phyloP scores from a whole-genome alignment of 148 eudicot genomes.

The Spergularia bocconei region DNA sequence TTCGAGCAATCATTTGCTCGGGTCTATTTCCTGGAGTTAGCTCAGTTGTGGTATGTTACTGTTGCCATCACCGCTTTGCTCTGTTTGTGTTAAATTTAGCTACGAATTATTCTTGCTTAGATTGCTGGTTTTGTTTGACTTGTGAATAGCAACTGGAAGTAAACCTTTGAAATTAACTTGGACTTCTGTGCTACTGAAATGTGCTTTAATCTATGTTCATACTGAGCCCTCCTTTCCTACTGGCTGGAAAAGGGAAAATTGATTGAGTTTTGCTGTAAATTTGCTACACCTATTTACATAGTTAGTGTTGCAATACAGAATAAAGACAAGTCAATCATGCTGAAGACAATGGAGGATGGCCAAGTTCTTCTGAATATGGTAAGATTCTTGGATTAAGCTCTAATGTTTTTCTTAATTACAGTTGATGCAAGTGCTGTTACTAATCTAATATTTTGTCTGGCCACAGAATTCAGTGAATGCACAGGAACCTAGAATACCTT shows the following conservation, averaged over 20 bases:
- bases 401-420: not conserved
- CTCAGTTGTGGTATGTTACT: constrained; percentile 79
- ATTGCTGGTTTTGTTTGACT: constrained; percentile 3
- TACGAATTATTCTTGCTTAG: not conserved
- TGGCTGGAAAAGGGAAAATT: constrained; percentile 1
- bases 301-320: constrained; percentile 46
- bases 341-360: constrained; percentile 99
- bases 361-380: constrained; percentile 78
- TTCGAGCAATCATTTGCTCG: constrained; percentile 76
- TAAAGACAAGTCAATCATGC: constrained; percentile 72
- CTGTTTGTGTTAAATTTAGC: not conserved
- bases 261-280: not conserved
- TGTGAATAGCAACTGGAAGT: not conserved
- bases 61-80: not conserved
- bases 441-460: constrained; percentile 13
- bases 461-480: constrained; percentile 83
- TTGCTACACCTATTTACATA: not conserved
- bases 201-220: not conserved
- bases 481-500: constrained; percentile 68
- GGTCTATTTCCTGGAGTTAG: constrained; percentile 90
- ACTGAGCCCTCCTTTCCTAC: not conserved
- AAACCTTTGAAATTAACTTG: not conserved
- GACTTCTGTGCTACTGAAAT: not conserved
- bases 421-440: constrained; percentile 2
- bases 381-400: constrained; percentile 27